These are phyloP conservation scores for Vitis rotundifolia DNA, from an alignment of 164 flowering plant species.

Conservation along the genomic window DNA sequence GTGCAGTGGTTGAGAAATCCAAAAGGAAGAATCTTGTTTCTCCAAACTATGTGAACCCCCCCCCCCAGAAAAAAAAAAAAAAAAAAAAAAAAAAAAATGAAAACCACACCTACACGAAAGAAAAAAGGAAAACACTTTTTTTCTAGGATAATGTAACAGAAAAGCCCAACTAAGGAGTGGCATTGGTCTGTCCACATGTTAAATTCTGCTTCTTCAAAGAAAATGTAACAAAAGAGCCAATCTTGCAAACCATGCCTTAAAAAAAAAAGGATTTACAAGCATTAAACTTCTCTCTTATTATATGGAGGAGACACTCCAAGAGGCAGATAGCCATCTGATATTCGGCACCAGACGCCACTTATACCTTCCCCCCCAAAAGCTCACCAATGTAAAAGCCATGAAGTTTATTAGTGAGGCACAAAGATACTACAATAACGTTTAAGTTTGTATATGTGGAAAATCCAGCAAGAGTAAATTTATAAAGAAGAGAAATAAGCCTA, in stretches of 20 bases:
- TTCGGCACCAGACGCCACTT: slow-evolving; percentile 7
- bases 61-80: not conserved
- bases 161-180: too few species aligned
- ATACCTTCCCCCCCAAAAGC: slow-evolving; percentile 18
- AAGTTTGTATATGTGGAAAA: too few species aligned
- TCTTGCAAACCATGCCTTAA: slow-evolving; percentile 33
- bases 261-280: slow-evolving; percentile 27
- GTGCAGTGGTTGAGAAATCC: not conserved
- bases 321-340: slow-evolving; percentile 20
- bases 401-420: too few species aligned
- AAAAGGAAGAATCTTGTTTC: too few species aligned
- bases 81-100: not conserved
- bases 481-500: too few species aligned
- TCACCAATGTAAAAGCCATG: too few species aligned
- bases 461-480: too few species aligned
- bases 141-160: slow-evolving; percentile 15
- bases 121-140: not conserved
- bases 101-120: slow-evolving; percentile 36
- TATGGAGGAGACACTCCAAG: slow-evolving; percentile 20
- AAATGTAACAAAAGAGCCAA: slow-evolving; percentile 33
- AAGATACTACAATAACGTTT: too few species aligned
- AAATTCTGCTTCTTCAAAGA: not conserved
- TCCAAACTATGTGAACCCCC: too few species aligned
- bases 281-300: slow-evolving; percentile 30
- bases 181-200: too few species aligned